Conservation (phyloP, 495 filamentous ascomycete species). For the Annulohypoxylon moriforme region DNA sequence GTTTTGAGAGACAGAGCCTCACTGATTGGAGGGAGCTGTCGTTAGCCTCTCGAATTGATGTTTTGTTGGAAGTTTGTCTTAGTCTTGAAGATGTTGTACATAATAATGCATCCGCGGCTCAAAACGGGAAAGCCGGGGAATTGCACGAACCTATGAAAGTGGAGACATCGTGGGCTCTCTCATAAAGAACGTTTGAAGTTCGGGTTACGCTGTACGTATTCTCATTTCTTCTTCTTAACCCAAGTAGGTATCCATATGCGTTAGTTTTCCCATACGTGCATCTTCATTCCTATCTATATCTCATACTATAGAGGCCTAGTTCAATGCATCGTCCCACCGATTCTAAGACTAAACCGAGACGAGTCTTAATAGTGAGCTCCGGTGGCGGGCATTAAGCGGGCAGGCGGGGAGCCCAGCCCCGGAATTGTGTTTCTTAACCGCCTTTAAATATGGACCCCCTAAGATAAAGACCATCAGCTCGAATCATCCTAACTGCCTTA, state of each 20-base stretch:
- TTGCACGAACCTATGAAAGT: conserved; percentile 5
- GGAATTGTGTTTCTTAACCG: conserved; percentile 11
- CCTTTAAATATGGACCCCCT: conserved; percentile 13
- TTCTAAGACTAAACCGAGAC: conserved; percentile 23
- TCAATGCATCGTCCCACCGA: not conserved
- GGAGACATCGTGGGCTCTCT: not conserved
- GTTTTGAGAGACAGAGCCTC: not conserved
- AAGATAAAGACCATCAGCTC: not conserved
- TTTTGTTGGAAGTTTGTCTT: not conserved
- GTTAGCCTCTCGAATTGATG: not conserved
- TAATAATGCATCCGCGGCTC: conserved; percentile 17
- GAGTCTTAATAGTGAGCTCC: conserved; percentile 9
- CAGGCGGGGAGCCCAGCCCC: not conserved
- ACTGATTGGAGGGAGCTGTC: not conserved
- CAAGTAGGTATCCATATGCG: not conserved
- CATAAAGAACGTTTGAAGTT: not conserved
- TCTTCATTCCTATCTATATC: not conserved
- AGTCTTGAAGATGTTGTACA: not conserved
- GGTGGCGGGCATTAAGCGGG: conserved; percentile 29
- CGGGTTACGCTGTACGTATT: no score
- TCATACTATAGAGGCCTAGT: not conserved
- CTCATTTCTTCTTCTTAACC: conserved; percentile 1
- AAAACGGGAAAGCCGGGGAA: conserved; percentile 19
- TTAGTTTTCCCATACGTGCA: not conserved
- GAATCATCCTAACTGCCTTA: not conserved